These are phyloP conservation scores for Kluyveromyces marxianus DNA, from an alignment of 1,139 yeast genomes.

Conservation along the genomic window DNA sequence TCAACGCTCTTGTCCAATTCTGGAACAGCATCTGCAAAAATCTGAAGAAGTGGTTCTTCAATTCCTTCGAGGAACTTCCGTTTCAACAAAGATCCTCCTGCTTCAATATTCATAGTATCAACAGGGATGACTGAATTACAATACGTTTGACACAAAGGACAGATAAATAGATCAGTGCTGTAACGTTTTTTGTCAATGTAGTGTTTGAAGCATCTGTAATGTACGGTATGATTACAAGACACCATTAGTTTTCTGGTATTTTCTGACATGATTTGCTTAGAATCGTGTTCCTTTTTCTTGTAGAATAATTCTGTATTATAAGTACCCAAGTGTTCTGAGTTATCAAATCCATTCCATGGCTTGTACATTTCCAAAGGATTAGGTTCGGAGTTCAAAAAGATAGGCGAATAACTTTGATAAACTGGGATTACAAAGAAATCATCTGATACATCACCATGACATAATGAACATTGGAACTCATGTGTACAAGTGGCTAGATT, in stretches of 20 bases:
- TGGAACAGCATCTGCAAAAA: background rate
- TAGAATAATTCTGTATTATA: slow-evolving; percentile 15
- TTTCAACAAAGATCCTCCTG: background rate
- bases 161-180: slow-evolving; percentile 33
- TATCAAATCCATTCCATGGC: slow-evolving; percentile 23
- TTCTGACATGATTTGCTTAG: slow-evolving; percentile 22
- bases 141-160: slow-evolving; percentile 62
- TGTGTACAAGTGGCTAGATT: slow-evolving; percentile 30
- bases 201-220: slow-evolving; percentile 44
- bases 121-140: slow-evolving; percentile 34
- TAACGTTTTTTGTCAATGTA: slow-evolving; percentile 31
- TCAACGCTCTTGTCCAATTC: background rate
- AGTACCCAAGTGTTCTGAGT: slow-evolving; percentile 18
- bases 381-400: slow-evolving; percentile 27
- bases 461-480: slow-evolving; percentile 47
- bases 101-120: slow-evolving; percentile 4
- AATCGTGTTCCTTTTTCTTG: slow-evolving; percentile 9
- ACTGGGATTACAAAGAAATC: slow-evolving; percentile 51
- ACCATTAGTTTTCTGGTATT: slow-evolving; percentile 36
- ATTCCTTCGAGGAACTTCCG: background rate
- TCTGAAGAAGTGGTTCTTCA: background rate
- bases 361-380: slow-evolving; percentile 27
- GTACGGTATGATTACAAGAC: slow-evolving; percentile 70
- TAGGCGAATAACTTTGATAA: slow-evolving; percentile 35
- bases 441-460: slow-evolving; percentile 50